Base-by-base conservation (phyloP, 139 green algal genomes). In the Chlamydomonas applanata region DNA sequence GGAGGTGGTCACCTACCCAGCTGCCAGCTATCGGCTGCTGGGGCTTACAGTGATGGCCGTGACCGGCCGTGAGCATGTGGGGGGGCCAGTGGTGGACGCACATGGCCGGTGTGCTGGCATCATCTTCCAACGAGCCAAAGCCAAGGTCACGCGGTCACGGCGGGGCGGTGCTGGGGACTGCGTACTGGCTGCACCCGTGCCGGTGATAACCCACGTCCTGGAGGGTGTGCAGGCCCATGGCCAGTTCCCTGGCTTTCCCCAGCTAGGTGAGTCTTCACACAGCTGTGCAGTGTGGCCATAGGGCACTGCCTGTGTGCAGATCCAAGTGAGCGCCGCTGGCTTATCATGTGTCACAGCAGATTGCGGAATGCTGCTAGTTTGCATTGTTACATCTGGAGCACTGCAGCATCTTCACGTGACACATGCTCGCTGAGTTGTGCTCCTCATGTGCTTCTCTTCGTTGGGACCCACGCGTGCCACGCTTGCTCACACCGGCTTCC, bases 1-100 rank as follows among this genome's bases (percentile, higher is more conserved):
- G 20, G 74, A 73, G 30, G 65, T 33, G 32, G n/a, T 30, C 17
- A 44, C 69, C 1, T 77, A 74, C 35, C 70, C 63, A 57, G 70
- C 62, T 25, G 70, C 70, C 0, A 59, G 53, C 52, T 63, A 74
- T 46, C 46, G 62, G 30, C 63, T 74, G 62, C 52, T 79, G 30
- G 76, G 61, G 20, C 2, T 75, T 3, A 54, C 71, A 35, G 62
- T 75, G 29, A 49, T 36, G 49, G 2, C 49, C 69, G 64, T 16
- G 1, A 49, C 72, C 14, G 2, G 4, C 64, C 67, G 64, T 34
- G 63, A 79, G 25, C 65, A 74, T 20, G n/a, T 79, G 5, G 74
- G 74, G 2, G 35, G 27, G 1, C n/a, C 63, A 0, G 33, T 73
- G 14, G 33, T 68, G 49, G 56, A 73, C 22, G 22, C 27, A 0